Conservation (phyloP, 2,329 filamentous ascomycete genomes). For the Tolypocladium ovalisporum region DNA sequence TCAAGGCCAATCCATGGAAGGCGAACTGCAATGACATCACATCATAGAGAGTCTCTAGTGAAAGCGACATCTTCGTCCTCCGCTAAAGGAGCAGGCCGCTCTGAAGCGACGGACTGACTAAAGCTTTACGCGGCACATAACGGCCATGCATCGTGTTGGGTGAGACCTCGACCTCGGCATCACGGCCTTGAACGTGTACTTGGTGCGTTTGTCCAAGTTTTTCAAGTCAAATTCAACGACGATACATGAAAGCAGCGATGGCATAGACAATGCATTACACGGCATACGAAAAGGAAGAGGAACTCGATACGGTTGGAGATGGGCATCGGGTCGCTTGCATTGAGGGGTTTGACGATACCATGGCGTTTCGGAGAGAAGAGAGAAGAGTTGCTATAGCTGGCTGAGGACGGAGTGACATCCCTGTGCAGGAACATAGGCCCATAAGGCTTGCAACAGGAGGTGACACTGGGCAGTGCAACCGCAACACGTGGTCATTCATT, state of each 20-base stretch:
- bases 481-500: too few relatives aligned
- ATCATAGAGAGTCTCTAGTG: too few relatives aligned
- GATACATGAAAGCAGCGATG: background rate
- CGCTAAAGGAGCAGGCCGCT: too few relatives aligned
- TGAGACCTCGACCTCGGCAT: background rate
- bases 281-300: background rate
- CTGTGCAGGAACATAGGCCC: background rate
- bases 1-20: too few relatives aligned
- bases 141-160: background rate
- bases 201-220: background rate
- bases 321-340: background rate
- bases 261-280: background rate
- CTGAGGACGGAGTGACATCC: background rate
- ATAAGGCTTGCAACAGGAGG: background rate
- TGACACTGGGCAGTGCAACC: background rate
- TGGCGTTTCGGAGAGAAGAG: constrained; percentile 2
- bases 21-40: too few relatives aligned
- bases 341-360: constrained; percentile 6
- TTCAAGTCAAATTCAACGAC: background rate
- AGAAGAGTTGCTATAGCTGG: background rate
- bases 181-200: background rate
- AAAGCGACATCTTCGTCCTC: too few relatives aligned
- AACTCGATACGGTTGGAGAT: background rate
- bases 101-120: too few relatives aligned
- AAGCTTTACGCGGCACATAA: too few relatives aligned